Percentiles rank a stretch among this genome's conserved stretches.
Evolutionary conservation across 179 eudicot species (phyloP).

Genomic region (Spergularia azorica): DNA sequence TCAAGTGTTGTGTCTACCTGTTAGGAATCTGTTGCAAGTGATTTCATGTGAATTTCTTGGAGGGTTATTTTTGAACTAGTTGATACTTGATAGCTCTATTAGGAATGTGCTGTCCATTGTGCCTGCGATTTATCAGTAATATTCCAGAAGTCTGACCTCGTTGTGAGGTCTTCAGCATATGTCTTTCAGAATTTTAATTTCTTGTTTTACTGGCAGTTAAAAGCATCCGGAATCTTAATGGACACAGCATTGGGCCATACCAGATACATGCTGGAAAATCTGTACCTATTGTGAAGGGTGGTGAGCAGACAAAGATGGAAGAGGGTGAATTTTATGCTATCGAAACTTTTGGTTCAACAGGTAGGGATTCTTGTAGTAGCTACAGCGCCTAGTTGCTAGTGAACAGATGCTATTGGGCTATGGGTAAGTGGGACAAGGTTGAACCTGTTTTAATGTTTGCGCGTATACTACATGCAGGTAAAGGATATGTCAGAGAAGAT

Average conservation of each 20-base stretch:
- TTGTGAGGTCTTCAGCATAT: background rate
- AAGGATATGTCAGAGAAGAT: constrained; percentile 97
- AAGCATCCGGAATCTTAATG: constrained; percentile 91
- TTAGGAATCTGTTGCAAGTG: background rate
- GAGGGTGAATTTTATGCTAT: constrained; percentile 99
- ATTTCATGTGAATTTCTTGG: background rate
- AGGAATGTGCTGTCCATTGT: background rate
- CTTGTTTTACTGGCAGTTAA: constrained; percentile 62
- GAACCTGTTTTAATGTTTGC: background rate
- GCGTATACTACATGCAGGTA: constrained; percentile 50
- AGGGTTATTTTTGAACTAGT: background rate
- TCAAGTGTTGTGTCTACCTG: background rate
- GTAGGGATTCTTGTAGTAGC: constrained; percentile 36
- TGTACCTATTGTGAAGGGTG: constrained; percentile 98
- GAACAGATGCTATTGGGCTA: constrained; percentile 5
- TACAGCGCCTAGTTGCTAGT: constrained; percentile 1
- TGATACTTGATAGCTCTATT: background rate
- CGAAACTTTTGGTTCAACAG: constrained; percentile 98
- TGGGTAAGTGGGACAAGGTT: background rate
- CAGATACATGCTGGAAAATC: constrained; percentile 99
- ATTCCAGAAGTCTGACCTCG: background rate
- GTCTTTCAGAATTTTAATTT: background rate
- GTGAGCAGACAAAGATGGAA: constrained; percentile 99
- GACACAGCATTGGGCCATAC: constrained; percentile 92
- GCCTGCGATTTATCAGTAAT: background rate